Evolutionary conservation across 257 asterid genomes (phyloP).

Genomic region (Leonotis leonurus): DNA sequence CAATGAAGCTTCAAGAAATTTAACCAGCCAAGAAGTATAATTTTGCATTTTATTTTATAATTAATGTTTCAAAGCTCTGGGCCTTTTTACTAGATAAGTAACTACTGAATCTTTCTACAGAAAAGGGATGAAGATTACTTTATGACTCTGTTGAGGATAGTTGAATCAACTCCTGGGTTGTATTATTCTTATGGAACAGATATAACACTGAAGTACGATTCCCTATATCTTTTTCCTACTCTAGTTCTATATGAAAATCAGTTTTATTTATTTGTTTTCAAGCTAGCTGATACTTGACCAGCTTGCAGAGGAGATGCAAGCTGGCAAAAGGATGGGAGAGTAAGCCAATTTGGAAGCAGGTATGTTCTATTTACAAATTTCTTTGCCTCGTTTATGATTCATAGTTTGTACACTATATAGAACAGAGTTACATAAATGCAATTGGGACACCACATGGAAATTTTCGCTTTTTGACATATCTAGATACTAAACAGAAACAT

Average conservation of each 20-base stretch:
- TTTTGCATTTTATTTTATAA: conserved; percentile 5
- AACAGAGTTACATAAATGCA: not conserved
- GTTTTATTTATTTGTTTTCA: conserved; percentile 9
- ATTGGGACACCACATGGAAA: too few relatives aligned
- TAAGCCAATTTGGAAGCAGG: conserved; percentile 98
- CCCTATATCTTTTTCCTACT: conserved; percentile 11
- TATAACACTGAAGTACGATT: conserved; percentile 73
- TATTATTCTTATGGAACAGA: conserved; percentile 89
- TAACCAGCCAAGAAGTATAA: conserved; percentile 65
- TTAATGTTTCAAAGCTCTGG: not conserved
- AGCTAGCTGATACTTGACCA: conserved; percentile 37
- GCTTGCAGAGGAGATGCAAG: conserved; percentile 88
- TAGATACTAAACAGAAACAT: conserved; percentile 3
- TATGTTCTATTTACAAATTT: conserved; percentile 11
- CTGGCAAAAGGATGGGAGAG: conserved; percentile 81
- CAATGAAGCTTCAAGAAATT: conserved; percentile 56
- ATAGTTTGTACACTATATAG: conserved; percentile 5
- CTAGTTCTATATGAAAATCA: not conserved
- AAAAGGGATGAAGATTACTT: conserved; percentile 80
- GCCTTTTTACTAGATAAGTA: conserved; percentile 7
- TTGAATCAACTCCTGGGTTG: conserved; percentile 89
- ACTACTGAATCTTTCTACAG: conserved; percentile 37
- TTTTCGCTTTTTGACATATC: conserved; percentile 6
- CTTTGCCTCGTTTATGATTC: conserved; percentile 3
- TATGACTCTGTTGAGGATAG: conserved; percentile 66